Evolutionary conservation across 2,329 filamentous ascomycete species (phyloP).

Genomic region (Cladosporium sp.): DNA sequence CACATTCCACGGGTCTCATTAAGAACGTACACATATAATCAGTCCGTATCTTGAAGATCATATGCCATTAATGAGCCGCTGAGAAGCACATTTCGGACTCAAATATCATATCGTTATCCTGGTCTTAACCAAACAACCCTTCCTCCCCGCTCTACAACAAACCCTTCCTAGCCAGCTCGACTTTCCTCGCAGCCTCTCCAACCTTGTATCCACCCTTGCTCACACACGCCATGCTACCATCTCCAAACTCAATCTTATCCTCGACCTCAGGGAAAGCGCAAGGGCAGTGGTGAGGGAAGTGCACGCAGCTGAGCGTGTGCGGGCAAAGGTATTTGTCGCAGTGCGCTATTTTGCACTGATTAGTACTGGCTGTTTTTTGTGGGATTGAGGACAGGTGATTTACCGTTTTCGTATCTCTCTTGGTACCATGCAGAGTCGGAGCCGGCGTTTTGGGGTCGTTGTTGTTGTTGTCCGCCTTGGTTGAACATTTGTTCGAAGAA

Average conservation of each 20-base stretch:
- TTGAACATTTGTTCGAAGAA: conserved; percentile 99
- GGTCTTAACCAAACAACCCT: too few species aligned
- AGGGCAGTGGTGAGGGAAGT: conserved; percentile 95
- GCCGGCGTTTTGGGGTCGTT: conserved; percentile 70
- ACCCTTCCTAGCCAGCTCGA: conserved; percentile 76
- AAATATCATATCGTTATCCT: not conserved
- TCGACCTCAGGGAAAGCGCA: conserved; percentile 69
- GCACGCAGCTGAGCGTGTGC: conserved; percentile 87
- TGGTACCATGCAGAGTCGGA: conserved; percentile 82
- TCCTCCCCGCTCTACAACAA: conserved; percentile 49
- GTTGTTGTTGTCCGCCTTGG: conserved; percentile 51
- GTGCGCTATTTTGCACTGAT: conserved; percentile 49
- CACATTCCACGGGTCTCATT: too few species aligned
- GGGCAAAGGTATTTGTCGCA: conserved; percentile 95
- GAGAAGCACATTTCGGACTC: too few species aligned
- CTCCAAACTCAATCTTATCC: conserved; percentile 64
- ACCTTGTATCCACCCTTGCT: conserved; percentile 70
- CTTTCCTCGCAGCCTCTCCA: conserved; percentile 67
- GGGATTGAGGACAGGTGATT: not conserved
- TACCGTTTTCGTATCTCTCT: conserved; percentile 63
- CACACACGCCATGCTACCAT: conserved; percentile 68
- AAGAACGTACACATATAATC: not conserved
- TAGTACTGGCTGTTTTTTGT: not conserved
- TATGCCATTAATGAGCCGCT: too few species aligned
- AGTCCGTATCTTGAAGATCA: not conserved